phyloP scores from a whole-genome alignment of 371 early-diverging fungal genomes.

The Haplosporangium sp. region DNA sequence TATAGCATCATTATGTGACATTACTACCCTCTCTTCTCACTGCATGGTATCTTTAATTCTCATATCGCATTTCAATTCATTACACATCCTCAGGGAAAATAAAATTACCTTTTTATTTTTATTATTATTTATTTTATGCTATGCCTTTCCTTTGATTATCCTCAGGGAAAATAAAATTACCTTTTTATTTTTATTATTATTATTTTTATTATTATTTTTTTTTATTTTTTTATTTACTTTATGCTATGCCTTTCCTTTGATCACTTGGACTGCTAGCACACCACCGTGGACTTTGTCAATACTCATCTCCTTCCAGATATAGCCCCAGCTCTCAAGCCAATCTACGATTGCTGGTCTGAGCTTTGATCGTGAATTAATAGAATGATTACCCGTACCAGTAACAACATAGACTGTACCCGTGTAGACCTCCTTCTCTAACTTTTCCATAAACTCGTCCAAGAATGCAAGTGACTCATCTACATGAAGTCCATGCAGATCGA shows the following conservation, averaged over 20 bases:
- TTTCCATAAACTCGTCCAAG: slow-evolving; percentile 62
- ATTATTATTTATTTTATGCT: background rate
- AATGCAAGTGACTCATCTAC: slow-evolving; percentile 68
- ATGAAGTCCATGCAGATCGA: slow-evolving; percentile 74
- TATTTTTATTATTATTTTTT: background rate
- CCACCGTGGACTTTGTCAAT: slow-evolving; percentile 43
- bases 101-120: background rate
- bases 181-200: no score
- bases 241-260: slow-evolving; percentile 43
- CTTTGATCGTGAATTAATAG: slow-evolving; percentile 33
- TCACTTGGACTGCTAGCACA: slow-evolving; percentile 49
- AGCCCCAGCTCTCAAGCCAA: slow-evolving; percentile 58
- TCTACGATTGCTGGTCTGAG: slow-evolving; percentile 56
- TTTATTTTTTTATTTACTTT: slow-evolving; percentile 9
- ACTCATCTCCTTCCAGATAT: slow-evolving; percentile 58
- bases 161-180: background rate
- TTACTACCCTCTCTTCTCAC: slow-evolving; percentile 2
- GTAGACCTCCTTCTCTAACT: slow-evolving; percentile 57
- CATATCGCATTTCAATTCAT: background rate
- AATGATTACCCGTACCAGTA: slow-evolving; percentile 65
- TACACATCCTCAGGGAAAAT: background rate
- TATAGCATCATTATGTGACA: slow-evolving; percentile 3
- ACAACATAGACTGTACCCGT: slow-evolving; percentile 63
- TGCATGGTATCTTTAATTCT: background rate
- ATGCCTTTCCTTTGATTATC: background rate